Evolutionary conservation across 2,329 filamentous ascomycete genomes (phyloP), one percentile per base, ranked within the genome.

Genomic region (Grosmannia penicillata): DNA sequence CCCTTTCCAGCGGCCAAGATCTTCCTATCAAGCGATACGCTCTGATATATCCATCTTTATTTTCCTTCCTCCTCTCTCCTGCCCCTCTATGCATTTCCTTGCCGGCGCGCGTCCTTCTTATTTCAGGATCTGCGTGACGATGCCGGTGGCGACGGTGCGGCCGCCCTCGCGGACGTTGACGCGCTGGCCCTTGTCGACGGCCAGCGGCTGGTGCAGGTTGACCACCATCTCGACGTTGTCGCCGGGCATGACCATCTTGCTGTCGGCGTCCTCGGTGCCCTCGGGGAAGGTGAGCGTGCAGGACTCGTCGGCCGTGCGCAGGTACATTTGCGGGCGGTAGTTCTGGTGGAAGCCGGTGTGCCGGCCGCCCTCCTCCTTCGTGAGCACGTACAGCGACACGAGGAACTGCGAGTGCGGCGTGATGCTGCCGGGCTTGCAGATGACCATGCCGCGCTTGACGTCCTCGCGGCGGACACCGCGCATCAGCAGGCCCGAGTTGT

Each of bases 141-240:
- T 67, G 60, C 83, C 83, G 51, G 83, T 91, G 51, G 82, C 83
- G 42, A 91, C 82, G 43, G 83, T 91, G 52, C 84, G 77, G 53
- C 89, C 87, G 68, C 91, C 91, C 70, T 98, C 91, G 63, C 91
- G 84, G 57, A 98, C 78, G 71, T 96, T 98, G 75, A 98, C 91
- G 53, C 91, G 83, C 70, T 95, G 85, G 51, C 91, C 89, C 46
- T 75, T 66, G 68, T 98, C 91, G 47, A 95, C 65, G 43, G 89
- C 89, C 54, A 93, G 75, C 46, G 89, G 84, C 62, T 82, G 69
- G 63, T 85, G 75, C 56, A 94, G 78, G 53, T 80, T 75, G 59
- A 86, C 82, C 48, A 91, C 67, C 87, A 98, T 95, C 72, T 98
- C 91, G 49, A 94, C 77, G 64, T 98, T 98, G 74, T 98, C 91